These are phyloP conservation scores for Colletotrichum paranaense DNA, from an alignment of 2,329 filamentous ascomycete genomes.

Conservation along the genomic window DNA sequence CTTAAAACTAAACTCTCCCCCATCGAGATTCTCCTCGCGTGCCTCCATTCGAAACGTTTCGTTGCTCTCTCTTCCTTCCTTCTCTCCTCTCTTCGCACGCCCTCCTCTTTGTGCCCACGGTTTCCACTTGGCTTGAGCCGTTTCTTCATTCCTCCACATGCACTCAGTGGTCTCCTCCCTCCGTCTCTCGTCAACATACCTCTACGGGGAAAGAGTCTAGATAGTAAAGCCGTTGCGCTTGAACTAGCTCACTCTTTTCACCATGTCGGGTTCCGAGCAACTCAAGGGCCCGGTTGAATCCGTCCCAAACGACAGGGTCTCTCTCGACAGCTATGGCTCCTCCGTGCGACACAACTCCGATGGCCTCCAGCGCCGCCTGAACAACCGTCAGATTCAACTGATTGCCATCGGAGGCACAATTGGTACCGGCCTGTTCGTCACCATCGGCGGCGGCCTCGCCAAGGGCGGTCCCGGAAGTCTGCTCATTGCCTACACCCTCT, in stretches of 20 bases:
- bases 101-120: background rate
- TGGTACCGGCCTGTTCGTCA: slow-evolving; percentile 60
- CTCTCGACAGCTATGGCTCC: slow-evolving; percentile 34
- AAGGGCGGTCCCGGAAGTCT: slow-evolving; percentile 34
- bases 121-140: slow-evolving; percentile 1
- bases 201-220: slow-evolving; percentile 6
- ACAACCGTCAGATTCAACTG: slow-evolving; percentile 54
- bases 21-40: slow-evolving; percentile 1
- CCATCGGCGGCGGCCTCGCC: slow-evolving; percentile 52
- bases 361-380: slow-evolving; percentile 49
- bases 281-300: slow-evolving; percentile 27
- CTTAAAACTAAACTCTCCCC: slow-evolving; percentile 28
- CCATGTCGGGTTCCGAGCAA: slow-evolving; percentile 17
- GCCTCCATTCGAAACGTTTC: background rate
- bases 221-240: background rate
- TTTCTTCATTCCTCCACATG: slow-evolving; percentile 19
- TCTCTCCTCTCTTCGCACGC: background rate
- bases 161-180: slow-evolving; percentile 8
- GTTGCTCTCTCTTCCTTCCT: background rate
- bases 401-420: slow-evolving; percentile 61
- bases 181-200: background rate
- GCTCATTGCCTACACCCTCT: slow-evolving; percentile 31
- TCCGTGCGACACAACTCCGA: slow-evolving; percentile 35
- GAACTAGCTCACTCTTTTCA: background rate
- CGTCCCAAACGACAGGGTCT: slow-evolving; percentile 12